Evolutionary conservation across 2,329 filamentous ascomycete genomes (phyloP), one percentile per base, ranked within the genome.

Genomic region (Thyridium curvatum): DNA sequence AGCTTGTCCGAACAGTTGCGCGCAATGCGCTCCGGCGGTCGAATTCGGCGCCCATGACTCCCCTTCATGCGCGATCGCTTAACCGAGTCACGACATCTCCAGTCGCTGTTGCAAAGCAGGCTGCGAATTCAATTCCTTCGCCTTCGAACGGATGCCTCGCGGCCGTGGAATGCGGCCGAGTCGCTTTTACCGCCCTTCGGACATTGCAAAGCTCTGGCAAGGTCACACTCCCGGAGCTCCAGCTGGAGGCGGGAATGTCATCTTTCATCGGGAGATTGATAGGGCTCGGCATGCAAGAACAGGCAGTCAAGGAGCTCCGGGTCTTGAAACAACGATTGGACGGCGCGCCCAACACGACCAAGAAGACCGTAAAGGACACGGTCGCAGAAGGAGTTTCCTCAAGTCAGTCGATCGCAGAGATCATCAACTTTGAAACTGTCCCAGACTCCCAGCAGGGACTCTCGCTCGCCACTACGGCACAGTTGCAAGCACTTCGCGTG

Each of bases 211-310:
- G 72, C 18, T 62, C 72, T 1, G 62, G 72, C 6, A 67, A 71
- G 8, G 61, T 78, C 9, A 61, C 71, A 9, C 63, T 81, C n/a
- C 71, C 77, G 2, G 71, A 75, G 33, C 62, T 85, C 30, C 84
- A 90, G 52, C 59, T 90, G 4, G 86, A 90, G 54, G 79, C 70
- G 42, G 86, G 84, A 39, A 84, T 86, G 70, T 75, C 83, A 13
- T 78, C 81, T 0, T 69, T 90, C 38, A 61, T 83, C 30, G 74
- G 75, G 30, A 86, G 81, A 53, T 65, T 90, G 1, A 62, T 88
- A 12, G 64, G 67, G 0, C 65, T 87, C 35, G 76, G 77, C 1
- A 58, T 89, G 37, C 74, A 84, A 34, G 75, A 79, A n/a, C 66
- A 82, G 41, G 84, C 86, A 0, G 59, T 79, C 32, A 85, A 79